Conservation (phyloP, 2,329 filamentous ascomycete genomes). For the Anthostomella pinea region DNA sequence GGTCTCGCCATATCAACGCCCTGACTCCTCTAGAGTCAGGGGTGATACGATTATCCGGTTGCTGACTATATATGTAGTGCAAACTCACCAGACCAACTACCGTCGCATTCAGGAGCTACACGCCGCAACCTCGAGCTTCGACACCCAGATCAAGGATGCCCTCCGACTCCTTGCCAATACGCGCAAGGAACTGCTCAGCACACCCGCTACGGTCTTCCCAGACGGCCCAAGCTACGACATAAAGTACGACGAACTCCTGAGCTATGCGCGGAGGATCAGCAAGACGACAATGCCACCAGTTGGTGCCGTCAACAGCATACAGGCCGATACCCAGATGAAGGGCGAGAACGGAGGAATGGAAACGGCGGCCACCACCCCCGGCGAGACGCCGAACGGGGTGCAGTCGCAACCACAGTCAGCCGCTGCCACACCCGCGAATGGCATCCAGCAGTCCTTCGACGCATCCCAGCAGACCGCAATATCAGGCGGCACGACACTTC, state of each 20-base stretch:
- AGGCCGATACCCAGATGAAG: conserved; percentile 26
- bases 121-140: conserved; percentile 60
- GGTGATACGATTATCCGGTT: too few species aligned
- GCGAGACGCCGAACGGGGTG: conserved; percentile 24
- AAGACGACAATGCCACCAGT: conserved; percentile 74
- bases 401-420: conserved; percentile 3
- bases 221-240: conserved; percentile 53
- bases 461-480: conserved; percentile 33
- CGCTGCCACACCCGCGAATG: conserved; percentile 1
- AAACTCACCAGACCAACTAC: conserved; percentile 73
- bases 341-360: conserved; percentile 23
- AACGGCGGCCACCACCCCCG: conserved; percentile 26
- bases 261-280: conserved; percentile 75
- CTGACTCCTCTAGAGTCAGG: too few species aligned
- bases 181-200: conserved; percentile 68
- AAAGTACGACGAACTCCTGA: conserved; percentile 69
- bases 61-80: conserved; percentile 50
- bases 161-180: conserved; percentile 67
- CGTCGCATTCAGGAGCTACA: conserved; percentile 67
- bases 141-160: conserved; percentile 69
- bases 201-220: conserved; percentile 56
- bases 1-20: conserved; percentile 8
- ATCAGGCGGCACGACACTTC: conserved; percentile 40
- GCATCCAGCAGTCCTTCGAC: conserved; percentile 5
- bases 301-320: conserved; percentile 41